Evolutionary conservation across 768 basidiomycete genomes (phyloP).

Genomic region (Chalciporus chontae): DNA sequence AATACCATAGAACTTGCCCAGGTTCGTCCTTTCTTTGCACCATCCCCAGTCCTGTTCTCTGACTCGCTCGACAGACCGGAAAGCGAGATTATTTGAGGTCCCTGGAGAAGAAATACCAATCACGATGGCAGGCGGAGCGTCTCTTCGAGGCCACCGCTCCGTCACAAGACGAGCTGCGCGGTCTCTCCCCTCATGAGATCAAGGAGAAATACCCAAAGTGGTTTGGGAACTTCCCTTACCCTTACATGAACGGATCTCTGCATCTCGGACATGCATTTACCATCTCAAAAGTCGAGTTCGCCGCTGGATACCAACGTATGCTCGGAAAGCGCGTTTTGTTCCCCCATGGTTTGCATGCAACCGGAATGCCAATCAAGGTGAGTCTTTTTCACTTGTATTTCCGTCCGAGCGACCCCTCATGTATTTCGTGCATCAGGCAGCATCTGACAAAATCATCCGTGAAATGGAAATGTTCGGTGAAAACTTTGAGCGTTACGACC

Average conservation of each 20-base stretch:
- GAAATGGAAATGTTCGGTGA: conserved; percentile 95
- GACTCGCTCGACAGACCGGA: conserved; percentile 58
- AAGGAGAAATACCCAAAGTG: conserved; percentile 86
- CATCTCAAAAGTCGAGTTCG: conserved; percentile 97
- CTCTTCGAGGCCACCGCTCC: conserved; percentile 89
- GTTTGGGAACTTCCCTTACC: conserved; percentile 95
- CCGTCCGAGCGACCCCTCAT: background rate
- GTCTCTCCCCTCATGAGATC: conserved; percentile 63
- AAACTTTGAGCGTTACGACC: conserved; percentile 66
- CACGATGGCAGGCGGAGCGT: conserved; percentile 70
- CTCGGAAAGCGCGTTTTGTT: conserved; percentile 91
- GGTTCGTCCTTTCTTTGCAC: conserved; percentile 30
- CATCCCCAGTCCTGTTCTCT: conserved; percentile 1
- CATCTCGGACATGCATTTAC: conserved; percentile 98
- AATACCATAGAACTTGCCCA: conserved; percentile 66
- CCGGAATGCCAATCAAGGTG: conserved; percentile 99
- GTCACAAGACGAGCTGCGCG: conserved; percentile 55
- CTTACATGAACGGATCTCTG: conserved; percentile 98
- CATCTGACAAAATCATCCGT: conserved; percentile 95
- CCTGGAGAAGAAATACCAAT: conserved; percentile 83
- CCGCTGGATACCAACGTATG: conserved; percentile 93
- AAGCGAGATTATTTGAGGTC: conserved; percentile 86
- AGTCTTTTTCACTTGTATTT: conserved; percentile 23
- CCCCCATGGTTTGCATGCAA: conserved; percentile 97
- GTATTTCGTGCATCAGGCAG: conserved; percentile 53